Evolutionary conservation across 768 basidiomycete species (phyloP), one percentile per base, ranked within the genome.

Genomic region (Termitomyces eurrhizus): DNA sequence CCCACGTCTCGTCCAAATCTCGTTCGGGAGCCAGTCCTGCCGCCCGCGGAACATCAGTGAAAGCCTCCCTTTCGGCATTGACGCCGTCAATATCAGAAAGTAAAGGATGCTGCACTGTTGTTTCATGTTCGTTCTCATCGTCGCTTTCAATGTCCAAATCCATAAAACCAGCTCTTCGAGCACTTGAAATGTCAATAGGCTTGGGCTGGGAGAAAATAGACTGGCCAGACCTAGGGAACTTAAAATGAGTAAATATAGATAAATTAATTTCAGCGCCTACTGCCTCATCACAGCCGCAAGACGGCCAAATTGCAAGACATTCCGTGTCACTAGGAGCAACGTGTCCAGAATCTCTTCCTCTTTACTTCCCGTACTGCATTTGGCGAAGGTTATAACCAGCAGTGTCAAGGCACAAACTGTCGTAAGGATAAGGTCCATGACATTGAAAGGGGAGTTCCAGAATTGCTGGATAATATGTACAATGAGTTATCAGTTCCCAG

Each of bases 281-380:
- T 95, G 92, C 74, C 95, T 83, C 84, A 98, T 90, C 53, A 98
- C 93, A 24, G 92, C 83, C 18, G 95, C 96, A 18, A 99, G 80
- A 29, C 95, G 85, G 33, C 90, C 88, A 69, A 98, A 98, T 66
- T 95, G 93, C 58, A 99, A 83, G 58, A 94, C 84, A 70, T 98
- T 98, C 45, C 96, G 85, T 21, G 91, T 93, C 65, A 98, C 87
- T 32, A 98, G 86, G 29, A 98, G 78, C 56, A 98, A 77, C 2
- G 93, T 97, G 70, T 98, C 97, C 52, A 98, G 81, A 1, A 98
- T 77, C 68, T 97, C 95, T 75, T 99, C 96, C 68, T 93, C 91
- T 75, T 92, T 93, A 72, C 90, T 93, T 41, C 86, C 84, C 35
- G 84, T 69, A 26, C 88, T 89, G 70, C 93, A 94, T 53, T 89